Conservation (phyloP, 495 filamentous ascomycete genomes). For the Podospora australis region DNA sequence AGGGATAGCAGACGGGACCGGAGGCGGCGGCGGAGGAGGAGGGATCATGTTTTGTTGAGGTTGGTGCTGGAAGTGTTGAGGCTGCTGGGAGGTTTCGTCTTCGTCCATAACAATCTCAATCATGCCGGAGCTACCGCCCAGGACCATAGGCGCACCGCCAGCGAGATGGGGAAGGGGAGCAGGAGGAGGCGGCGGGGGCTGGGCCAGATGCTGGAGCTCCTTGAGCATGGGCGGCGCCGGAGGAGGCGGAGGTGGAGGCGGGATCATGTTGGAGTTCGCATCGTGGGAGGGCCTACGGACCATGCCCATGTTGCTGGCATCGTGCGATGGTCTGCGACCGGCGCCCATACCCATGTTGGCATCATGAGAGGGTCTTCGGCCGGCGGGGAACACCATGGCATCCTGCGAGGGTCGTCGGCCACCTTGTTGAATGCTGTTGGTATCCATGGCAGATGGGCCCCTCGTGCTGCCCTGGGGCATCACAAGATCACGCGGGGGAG, state of each 20-base stretch:
- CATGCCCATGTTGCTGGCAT: slow-evolving; percentile 16
- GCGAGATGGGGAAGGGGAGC: slow-evolving; percentile 43
- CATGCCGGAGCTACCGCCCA: slow-evolving; percentile 49
- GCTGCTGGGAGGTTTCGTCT: slow-evolving; percentile 34
- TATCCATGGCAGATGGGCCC: slow-evolving; percentile 25
- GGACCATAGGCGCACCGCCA: slow-evolving; percentile 27
- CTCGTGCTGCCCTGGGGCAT: slow-evolving; percentile 22
- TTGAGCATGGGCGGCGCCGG: slow-evolving; percentile 58
- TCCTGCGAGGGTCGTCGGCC: slow-evolving; percentile 18
- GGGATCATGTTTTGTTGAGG: slow-evolving; percentile 1
- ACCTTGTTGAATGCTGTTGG: no score
- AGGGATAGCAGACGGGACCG: slow-evolving; percentile 9
- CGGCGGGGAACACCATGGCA: slow-evolving; percentile 16
- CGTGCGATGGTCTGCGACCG: slow-evolving; percentile 26
- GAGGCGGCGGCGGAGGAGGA: slow-evolving; percentile 19
- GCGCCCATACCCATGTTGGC: neutral
- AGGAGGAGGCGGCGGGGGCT: slow-evolving; percentile 60
- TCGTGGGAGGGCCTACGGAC: slow-evolving; percentile 48
- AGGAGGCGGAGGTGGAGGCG: slow-evolving; percentile 45
- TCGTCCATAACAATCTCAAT: slow-evolving; percentile 74
- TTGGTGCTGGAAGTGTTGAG: slow-evolving; percentile 5
- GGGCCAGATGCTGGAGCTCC: slow-evolving; percentile 78
- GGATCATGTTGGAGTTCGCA: slow-evolving; percentile 30
- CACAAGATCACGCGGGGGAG: slow-evolving; percentile 55
- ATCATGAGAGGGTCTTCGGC: slow-evolving; percentile 28